Evolutionary conservation across 768 basidiomycete species (phyloP).

Genomic region (Terana coerulea): DNA sequence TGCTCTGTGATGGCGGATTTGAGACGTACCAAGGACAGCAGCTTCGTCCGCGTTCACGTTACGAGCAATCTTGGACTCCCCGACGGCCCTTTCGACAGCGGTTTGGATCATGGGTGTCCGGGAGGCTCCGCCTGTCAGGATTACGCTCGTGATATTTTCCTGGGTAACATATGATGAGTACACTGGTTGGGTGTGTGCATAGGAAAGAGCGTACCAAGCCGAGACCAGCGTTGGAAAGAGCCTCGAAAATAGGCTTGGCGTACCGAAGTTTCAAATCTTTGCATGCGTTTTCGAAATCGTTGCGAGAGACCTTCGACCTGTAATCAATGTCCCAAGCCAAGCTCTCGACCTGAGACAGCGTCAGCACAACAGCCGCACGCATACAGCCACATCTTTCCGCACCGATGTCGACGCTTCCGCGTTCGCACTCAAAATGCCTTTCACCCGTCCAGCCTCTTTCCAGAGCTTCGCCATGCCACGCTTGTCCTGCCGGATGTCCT

Average conservation of each 20-base stretch:
- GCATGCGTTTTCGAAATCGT: slow-evolving; percentile 74
- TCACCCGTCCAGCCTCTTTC: slow-evolving; percentile 91
- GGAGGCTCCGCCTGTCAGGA: slow-evolving; percentile 89
- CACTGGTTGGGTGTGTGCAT: neutral
- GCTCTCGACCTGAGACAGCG: slow-evolving; percentile 69
- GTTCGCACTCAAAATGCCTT: slow-evolving; percentile 92
- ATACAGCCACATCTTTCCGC: slow-evolving; percentile 25
- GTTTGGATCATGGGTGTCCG: slow-evolving; percentile 90
- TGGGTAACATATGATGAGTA: slow-evolving; percentile 23
- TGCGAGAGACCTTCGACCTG: slow-evolving; percentile 69
- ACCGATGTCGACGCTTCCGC: slow-evolving; percentile 71
- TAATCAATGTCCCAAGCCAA: slow-evolving; percentile 90
- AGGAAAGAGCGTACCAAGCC: slow-evolving; percentile 45
- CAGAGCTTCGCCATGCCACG: slow-evolving; percentile 89
- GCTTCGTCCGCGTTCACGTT: slow-evolving; percentile 98
- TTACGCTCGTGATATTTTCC: slow-evolving; percentile 82
- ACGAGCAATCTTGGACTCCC: slow-evolving; percentile 84
- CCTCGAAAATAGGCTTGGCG: slow-evolving; percentile 70
- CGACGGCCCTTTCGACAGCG: slow-evolving; percentile 73
- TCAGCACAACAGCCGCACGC: neutral
- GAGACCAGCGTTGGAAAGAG: slow-evolving; percentile 62
- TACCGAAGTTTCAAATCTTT: slow-evolving; percentile 61
- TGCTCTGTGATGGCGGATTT: neutral
- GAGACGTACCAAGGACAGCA: slow-evolving; percentile 70
- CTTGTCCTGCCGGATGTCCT: slow-evolving; percentile 67